Evolutionary conservation across 192 early-diverging fungal species (phyloP), one percentile per base, ranked within the genome.

Genomic region (Spinellus fusiger): DNA sequence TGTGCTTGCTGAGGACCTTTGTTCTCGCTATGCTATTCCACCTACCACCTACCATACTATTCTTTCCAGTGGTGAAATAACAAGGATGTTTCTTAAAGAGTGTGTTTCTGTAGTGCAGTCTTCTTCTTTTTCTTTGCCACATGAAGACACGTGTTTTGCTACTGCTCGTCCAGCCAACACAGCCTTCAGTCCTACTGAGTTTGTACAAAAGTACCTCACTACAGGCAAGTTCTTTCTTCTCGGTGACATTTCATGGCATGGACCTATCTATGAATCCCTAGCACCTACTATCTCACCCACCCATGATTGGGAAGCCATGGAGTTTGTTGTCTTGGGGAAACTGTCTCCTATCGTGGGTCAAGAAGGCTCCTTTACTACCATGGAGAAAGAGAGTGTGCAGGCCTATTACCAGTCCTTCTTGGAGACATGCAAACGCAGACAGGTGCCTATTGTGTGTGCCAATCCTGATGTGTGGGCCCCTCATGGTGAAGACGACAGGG

Each of bases 391-490:
- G 2, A n/a, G 12, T 4, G 63, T 71, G 8, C 23, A 32, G 3
- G 23, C 34, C 9, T 52, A 71, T 49, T 71, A 65, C 50, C 13
- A 26, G 0, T 40, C 69, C 7, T 44, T 71, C 9, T 56, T 71
- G 8, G 44, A 60, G 10, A 49, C 13, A 3, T 60, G 62, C 34
- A 22, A 46, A 23, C 9, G 22, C 5, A 28, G 35, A n/a, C 18
- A 55, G 1, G 6, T 71, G 6, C 69, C 69, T 20, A 44, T 71
- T 18, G 38, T 71, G 3, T 71, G 69, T 33, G 63, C 64, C 5
- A 71, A 71, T 28, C 69, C 69, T 10, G 69, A 71, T 22, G 63
- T 71, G 26, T 56, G 49, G 25, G 61, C 69, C 3, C 69, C 69
- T 12, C 49, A 71, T 49, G 69, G 62, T 55, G 51, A 53, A 48